phyloP scores from a whole-genome alignment of 345 rosid species.

The Eucalyptus sp. region DNA sequence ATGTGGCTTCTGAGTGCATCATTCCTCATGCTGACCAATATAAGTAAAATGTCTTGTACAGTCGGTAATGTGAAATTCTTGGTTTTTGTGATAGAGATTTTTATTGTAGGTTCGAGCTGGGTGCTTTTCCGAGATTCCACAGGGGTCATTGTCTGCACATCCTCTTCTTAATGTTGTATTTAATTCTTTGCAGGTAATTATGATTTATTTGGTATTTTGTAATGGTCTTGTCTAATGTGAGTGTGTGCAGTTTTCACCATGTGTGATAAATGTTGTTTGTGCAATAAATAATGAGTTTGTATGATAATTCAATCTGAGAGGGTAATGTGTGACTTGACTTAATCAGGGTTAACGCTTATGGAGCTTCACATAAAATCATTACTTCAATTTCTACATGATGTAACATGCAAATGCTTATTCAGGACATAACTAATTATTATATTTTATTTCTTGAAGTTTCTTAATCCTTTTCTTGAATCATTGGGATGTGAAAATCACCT shows the following conservation, averaged over 20 bases:
- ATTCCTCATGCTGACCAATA: not conserved
- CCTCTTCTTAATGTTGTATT: constrained; percentile 81
- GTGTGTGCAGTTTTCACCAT: not conserved
- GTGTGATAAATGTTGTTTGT: not conserved
- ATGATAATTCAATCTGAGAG: not conserved
- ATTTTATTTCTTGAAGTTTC: not conserved
- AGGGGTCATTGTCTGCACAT: constrained; percentile 56
- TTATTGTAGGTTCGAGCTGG: constrained; percentile 74
- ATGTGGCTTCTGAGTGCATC: not conserved
- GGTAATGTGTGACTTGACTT: not conserved
- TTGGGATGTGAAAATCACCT: not conserved
- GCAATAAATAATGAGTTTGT: not conserved
- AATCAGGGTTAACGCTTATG: not conserved
- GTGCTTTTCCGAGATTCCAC: constrained; percentile 87
- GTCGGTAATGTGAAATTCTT: not conserved
- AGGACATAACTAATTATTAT: not conserved
- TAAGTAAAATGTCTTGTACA: not conserved
- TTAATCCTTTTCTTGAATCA: not conserved
- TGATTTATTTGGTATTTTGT: not conserved
- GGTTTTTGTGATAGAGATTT: not conserved
- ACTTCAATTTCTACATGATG: not conserved
- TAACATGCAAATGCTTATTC: not conserved
- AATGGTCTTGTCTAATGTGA: not conserved
- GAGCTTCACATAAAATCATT: not conserved
- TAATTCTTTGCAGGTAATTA: constrained; percentile 63